Conservation (phyloP, 2,329 filamentous ascomycete species). For the Simplicillium aogashimaense region DNA sequence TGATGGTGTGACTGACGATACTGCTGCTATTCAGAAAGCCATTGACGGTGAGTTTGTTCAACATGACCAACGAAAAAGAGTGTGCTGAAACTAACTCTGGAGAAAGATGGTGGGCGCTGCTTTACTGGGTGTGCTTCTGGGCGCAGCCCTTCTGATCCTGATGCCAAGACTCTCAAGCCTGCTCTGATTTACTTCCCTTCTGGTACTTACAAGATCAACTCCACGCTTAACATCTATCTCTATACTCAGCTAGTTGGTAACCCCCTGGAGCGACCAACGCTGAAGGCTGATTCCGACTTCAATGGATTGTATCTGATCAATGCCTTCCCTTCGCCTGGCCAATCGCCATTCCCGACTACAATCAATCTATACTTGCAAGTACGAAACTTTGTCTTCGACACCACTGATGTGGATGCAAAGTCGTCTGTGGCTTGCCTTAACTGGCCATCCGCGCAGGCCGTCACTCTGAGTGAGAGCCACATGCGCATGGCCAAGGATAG, state of each 20-base stretch:
- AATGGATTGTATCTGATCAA: conserved; percentile 6
- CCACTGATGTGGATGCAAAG: not conserved
- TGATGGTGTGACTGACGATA: conserved; percentile 29
- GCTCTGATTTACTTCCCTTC: conserved; percentile 2
- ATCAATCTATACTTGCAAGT: conserved; percentile 9
- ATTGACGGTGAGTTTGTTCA: conserved; percentile 7
- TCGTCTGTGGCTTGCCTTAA: conserved; percentile 1
- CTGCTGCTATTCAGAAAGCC: conserved; percentile 9
- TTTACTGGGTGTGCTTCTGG: conserved; percentile 6
- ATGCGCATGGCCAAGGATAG: conserved; percentile 6
- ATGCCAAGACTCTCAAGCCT: conserved; percentile 3
- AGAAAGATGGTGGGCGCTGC: conserved; percentile 7
- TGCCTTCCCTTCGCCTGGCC: conserved; percentile 6
- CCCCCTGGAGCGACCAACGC: conserved; percentile 4
- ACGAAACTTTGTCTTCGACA: conserved; percentile 8
- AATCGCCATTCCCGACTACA: conserved; percentile 8
- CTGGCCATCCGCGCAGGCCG: conserved; percentile 8
- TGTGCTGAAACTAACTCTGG: too few relatives aligned
- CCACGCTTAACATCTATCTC: not conserved
- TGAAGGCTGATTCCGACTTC: conserved; percentile 7
- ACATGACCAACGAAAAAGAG: too few relatives aligned
- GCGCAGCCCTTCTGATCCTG: conserved; percentile 4
- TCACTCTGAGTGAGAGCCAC: conserved; percentile 7
- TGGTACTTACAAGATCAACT: conserved; percentile 1
- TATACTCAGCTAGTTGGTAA: conserved; percentile 7